Evolutionary conservation across 129 eudicot species (phyloP).

Genomic region (Lonicera japonica): DNA sequence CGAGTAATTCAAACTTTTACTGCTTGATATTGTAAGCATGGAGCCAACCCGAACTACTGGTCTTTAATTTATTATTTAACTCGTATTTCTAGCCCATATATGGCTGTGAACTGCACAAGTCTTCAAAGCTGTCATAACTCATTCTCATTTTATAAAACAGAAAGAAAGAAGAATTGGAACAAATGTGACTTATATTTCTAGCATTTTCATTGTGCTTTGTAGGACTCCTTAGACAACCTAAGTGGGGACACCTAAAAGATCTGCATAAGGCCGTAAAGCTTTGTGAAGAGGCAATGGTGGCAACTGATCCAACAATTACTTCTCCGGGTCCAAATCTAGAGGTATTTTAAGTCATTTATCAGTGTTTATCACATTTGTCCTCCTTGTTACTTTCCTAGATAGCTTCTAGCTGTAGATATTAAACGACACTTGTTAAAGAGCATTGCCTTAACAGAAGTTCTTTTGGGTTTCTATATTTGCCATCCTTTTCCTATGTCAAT

Average conservation of each 20-base stretch:
- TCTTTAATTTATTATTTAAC: too few species aligned
- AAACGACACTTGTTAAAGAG: too few species aligned
- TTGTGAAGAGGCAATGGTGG: conserved; percentile 82
- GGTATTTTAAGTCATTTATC: conserved; percentile 32
- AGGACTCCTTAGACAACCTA: conserved; percentile 87
- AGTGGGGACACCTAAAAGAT: conserved; percentile 92
- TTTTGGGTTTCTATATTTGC: too few species aligned
- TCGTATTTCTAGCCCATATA: too few species aligned
- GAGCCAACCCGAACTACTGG: too few species aligned
- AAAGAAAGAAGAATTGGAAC: not conserved
- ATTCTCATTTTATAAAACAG: not conserved
- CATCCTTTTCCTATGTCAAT: too few species aligned
- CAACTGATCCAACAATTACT: conserved; percentile 66
- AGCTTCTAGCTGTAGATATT: too few species aligned
- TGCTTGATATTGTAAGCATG: not conserved
- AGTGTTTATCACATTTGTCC: too few species aligned
- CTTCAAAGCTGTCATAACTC: not conserved
- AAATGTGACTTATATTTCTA: not conserved
- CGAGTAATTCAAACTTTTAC: not conserved
- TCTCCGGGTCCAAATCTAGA: conserved; percentile 77
- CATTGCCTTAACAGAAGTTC: too few species aligned
- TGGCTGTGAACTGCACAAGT: too few species aligned
- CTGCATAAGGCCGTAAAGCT: conserved; percentile 90
- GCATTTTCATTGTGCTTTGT: conserved; percentile 5
- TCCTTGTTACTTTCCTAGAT: not conserved